Percentiles rank a stretch among this genome's conserved stretches.
These are phyloP conservation scores for Lumnitzera littorea DNA, from an alignment of 345 rosid species.

Conservation along the genomic window DNA sequence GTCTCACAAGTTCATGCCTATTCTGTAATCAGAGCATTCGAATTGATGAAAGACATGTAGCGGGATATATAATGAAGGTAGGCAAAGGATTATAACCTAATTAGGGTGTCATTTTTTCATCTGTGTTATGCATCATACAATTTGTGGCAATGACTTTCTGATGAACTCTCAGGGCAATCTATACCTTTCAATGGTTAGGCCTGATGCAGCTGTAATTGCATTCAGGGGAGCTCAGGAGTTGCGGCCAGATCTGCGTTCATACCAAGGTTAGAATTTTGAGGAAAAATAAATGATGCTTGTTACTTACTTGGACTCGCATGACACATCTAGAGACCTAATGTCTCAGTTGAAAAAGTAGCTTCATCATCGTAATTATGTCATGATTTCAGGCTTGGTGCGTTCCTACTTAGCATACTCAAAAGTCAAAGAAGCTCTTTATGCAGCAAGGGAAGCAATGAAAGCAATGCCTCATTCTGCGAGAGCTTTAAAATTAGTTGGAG, in stretches of 20 bases:
- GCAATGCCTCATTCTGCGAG: constrained; percentile 99
- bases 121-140: neutral
- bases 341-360: neutral
- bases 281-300: neutral
- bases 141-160: neutral
- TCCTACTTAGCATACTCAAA: constrained; percentile 85
- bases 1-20: constrained; percentile 2
- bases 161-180: constrained; percentile 62
- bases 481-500: constrained; percentile 93
- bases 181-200: constrained; percentile 66
- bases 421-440: constrained; percentile 86
- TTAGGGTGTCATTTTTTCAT: neutral
- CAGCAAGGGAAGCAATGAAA: constrained; percentile 98
- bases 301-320: neutral
- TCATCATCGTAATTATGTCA: constrained; percentile 1
- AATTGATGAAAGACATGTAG: constrained; percentile 87
- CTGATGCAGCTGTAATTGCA: constrained; percentile 83
- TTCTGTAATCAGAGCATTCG: constrained; percentile 65
- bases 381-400: constrained; percentile 78
- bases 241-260: constrained; percentile 96
- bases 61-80: constrained; percentile 95
- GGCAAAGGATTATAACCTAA: constrained; percentile 4
- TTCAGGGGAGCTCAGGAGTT: constrained; percentile 92
- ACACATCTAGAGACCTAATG: too few species aligned
- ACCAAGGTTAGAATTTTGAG: constrained; percentile 60